Evolutionary conservation across 306 rosid genomes (phyloP), one percentile per base, ranked within the genome.

Genomic region (Lathyrus sativus): DNA sequence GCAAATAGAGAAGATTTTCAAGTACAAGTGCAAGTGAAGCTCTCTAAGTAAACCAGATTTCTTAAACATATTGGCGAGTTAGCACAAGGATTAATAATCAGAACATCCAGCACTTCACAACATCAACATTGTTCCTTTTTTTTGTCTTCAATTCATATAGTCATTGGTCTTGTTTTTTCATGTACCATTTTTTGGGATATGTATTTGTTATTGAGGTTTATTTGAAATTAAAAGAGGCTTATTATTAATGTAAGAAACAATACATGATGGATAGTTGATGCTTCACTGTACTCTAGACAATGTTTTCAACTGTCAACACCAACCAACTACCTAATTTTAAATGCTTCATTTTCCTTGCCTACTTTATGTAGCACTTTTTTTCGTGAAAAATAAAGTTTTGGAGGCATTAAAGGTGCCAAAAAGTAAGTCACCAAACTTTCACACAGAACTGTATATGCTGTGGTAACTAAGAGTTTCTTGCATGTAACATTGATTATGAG

Each of bases 191-290:
- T 67, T 24, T 1, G 67, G 68, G 71, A 11, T 58, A 62, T 78
- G 75, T 61, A 73, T 61, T 67, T 73, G 67, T 43, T 62, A 78
- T 73, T 73, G 55, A 67, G 61, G 73, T 78, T 78, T 56, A 56
- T 56, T 56, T 56, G 48, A 72, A 57, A 35, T 49, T 29, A 60
- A 43, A 72, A 12, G 62, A 73, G 82, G 78, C 78, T 61, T 68
- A 71, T 11, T 67, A 51, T 60, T 38, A 61, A 15, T 77, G 81
- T 71, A 65, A 71, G 55, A 56, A 58, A 48, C 56, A 65, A 29
- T 48, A 68, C 81, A 60, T 56, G 73, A 77, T 67, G 56, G n/a
- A 31, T 14, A 49, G 51, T 65, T 57, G 60, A 22, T 71, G 77
- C 77, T 15, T 56, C 19, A 41, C 71, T 77, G 73, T 64, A 65